Conservation (phyloP, 2,329 filamentous ascomycete species). For the Didymella keratinophila region DNA sequence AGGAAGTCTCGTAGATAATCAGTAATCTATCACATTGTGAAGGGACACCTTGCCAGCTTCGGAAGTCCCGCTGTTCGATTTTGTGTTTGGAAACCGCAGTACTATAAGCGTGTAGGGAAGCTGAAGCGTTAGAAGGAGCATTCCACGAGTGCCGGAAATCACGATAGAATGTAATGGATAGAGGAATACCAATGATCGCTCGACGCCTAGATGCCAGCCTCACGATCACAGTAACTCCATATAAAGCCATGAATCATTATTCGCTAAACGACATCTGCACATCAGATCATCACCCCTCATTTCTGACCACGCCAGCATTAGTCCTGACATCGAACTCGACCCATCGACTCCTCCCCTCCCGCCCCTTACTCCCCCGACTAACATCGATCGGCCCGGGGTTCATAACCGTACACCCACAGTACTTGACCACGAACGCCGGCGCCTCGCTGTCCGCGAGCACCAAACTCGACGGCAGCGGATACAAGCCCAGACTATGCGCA, state of each 20-base stretch:
- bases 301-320: slow-evolving; percentile 37
- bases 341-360: slow-evolving; percentile 75
- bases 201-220: too few species aligned
- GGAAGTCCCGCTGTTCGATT: too few species aligned
- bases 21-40: too few species aligned
- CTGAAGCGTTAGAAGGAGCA: too few species aligned
- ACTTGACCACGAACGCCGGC: slow-evolving; percentile 84
- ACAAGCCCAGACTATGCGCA: slow-evolving; percentile 76
- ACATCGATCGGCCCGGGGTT: slow-evolving; percentile 81
- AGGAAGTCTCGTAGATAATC: too few species aligned
- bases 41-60: too few species aligned
- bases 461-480: slow-evolving; percentile 85
- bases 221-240: too few species aligned
- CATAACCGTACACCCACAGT: slow-evolving; percentile 95
- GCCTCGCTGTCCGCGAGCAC: slow-evolving; percentile 83
- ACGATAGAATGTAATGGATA: too few species aligned
- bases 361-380: slow-evolving; percentile 66
- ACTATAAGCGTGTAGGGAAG: too few species aligned
- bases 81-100: too few species aligned
- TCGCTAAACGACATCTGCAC: neutral
- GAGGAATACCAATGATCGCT: too few species aligned
- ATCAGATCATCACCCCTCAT: slow-evolving; percentile 27
- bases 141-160: too few species aligned
- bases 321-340: slow-evolving; percentile 73
- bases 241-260: neutral